Evolutionary conservation across 1,284 basidiomycete genomes (phyloP), one percentile per base, ranked within the genome.

Genomic region (Apiotrichum gamsii): DNA sequence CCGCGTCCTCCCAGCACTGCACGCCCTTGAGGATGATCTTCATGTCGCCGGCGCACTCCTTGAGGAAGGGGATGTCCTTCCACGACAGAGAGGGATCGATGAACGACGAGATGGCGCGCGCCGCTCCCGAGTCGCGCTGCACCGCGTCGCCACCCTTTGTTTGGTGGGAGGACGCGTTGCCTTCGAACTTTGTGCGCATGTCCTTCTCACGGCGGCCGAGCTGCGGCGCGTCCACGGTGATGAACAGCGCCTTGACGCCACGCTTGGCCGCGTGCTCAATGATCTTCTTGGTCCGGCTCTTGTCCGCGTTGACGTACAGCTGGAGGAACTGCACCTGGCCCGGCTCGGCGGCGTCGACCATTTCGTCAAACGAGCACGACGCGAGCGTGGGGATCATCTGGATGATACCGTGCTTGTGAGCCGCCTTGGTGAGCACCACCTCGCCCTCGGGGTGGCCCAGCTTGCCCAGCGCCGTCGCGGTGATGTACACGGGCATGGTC

Each of bases 161-260:
- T 81, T 60, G 85, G 43, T 65, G 69, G 33, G 58, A 80, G 4
- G 87, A 85, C 52, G 87, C 87, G 35, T 82, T 83, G 8, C 85
- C 90, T 34, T 90, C 90, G 57, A 95, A 95, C 67, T 91, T 94
- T 79, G 87, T 87, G 32, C 93, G 78, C 93, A 96, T 96, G 65
- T 96, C 91, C 82, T 90, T 88, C 70, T 91, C 89, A 48, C 90
- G 80, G 20, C 90, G 80, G 42, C 90, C 90, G 16, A 95, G 80
- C 61, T 93, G 90, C 5, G 90, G 90, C 3, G 90, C 90, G 66
- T 95, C 90, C 23, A 94, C 90, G 1, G 90, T 94, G 65, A 91
- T 89, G 72, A 91, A 91, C 10, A 91, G 74, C 1, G 72, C 77
- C 69, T 90, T 90, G 70, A 93, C 80, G 11, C 89, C 89, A 5